These are phyloP conservation scores for Aspergillus tamarii DNA, from an alignment of 2,329 filamentous ascomycete species.

Conservation along the genomic window DNA sequence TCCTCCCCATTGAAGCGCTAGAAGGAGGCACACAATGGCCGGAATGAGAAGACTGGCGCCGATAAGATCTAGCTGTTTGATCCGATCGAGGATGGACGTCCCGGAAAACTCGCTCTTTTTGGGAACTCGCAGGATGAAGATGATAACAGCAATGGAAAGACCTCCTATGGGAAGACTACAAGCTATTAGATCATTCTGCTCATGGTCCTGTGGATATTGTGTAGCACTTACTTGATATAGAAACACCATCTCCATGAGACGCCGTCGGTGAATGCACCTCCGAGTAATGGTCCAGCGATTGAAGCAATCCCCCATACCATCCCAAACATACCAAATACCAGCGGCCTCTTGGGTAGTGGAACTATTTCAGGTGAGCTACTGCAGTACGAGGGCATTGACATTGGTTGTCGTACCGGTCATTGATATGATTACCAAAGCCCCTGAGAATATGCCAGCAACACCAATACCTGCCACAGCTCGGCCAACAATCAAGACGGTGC, in stretches of 20 bases:
- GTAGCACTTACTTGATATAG: conserved; percentile 42
- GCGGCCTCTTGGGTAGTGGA: conserved; percentile 57
- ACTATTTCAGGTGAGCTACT: conserved; percentile 34
- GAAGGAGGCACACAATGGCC: conserved; percentile 25
- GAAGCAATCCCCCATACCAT: conserved; percentile 61
- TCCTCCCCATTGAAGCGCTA: conserved; percentile 31
- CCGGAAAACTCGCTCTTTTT: conserved; percentile 34
- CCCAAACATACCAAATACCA: conserved; percentile 49
- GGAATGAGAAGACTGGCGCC: conserved; percentile 37
- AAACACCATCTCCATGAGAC: conserved; percentile 47
- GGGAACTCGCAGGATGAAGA: conserved; percentile 51
- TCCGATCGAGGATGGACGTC: conserved; percentile 39
- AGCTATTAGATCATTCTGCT: background rate
- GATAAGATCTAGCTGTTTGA: conserved; percentile 44
- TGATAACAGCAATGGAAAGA: conserved; percentile 48
- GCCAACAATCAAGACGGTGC: conserved; percentile 39
- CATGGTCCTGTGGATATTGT: no score
- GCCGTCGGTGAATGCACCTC: conserved; percentile 49
- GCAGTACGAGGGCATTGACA: background rate
- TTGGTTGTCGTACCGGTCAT: conserved; percentile 9
- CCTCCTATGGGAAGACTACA: conserved; percentile 43
- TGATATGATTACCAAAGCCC: conserved; percentile 31
- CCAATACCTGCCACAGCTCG: conserved; percentile 42
- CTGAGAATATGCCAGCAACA: conserved; percentile 39
- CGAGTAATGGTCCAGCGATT: conserved; percentile 46